phyloP scores from a whole-genome alignment of 805 yeast species.

The Wickerhamiella dianesei region DNA sequence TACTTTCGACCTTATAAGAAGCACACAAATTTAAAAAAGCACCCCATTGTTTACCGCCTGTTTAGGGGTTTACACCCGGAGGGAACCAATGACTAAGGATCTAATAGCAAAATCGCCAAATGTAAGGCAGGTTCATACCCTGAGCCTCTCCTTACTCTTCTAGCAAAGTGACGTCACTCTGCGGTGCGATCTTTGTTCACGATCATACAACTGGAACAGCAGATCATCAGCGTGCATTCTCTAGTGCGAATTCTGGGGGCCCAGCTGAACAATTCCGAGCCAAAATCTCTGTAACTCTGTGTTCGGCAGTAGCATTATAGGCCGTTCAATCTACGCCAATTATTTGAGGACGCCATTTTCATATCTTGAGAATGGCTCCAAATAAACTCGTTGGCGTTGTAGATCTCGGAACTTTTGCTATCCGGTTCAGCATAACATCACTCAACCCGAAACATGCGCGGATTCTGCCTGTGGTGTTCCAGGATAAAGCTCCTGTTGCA shows the following conservation, averaged over 20 bases:
- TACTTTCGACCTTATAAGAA: too few relatives aligned
- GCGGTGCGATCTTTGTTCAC: background rate
- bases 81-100: too few relatives aligned
- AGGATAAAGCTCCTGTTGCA: conserved; percentile 59
- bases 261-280: too few relatives aligned
- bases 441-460: conserved; percentile 57
- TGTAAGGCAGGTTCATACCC: too few relatives aligned
- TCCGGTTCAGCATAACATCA: conserved; percentile 59
- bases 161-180: background rate
- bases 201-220: background rate
- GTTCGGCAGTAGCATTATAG: too few relatives aligned
- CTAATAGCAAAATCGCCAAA: background rate
- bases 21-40: too few relatives aligned
- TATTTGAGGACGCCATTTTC: background rate
- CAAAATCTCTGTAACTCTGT: too few relatives aligned
- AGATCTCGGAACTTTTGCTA: conserved; percentile 67
- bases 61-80: too few relatives aligned
- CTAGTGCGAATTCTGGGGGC: too few relatives aligned
- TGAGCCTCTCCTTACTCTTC: too few relatives aligned
- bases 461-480: conserved; percentile 64
- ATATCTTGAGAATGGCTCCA: background rate
- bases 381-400: conserved; percentile 30
- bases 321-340: background rate
- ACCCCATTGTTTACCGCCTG: too few relatives aligned
- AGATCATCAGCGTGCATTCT: background rate